Evolutionary conservation across 345 rosid genomes (phyloP).

Genomic region (Geranium brycei): DNA sequence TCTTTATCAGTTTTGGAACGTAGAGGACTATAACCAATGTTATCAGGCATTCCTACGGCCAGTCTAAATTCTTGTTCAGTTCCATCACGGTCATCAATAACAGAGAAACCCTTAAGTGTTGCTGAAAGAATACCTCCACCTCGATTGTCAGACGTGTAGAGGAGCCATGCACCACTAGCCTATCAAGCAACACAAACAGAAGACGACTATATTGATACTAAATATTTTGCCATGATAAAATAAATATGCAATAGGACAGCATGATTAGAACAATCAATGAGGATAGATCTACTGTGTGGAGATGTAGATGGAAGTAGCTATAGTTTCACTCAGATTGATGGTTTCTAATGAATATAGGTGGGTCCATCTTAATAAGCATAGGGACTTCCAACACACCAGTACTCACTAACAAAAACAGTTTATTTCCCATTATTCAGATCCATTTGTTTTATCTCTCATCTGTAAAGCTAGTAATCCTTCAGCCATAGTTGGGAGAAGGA

Average conservation of each 20-base stretch:
- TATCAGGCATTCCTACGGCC: constrained; percentile 71
- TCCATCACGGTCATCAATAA: constrained; percentile 88
- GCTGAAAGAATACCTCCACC: constrained; percentile 76
- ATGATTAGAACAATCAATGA: neutral
- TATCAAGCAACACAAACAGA: constrained; percentile 18
- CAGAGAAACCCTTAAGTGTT: constrained; percentile 68
- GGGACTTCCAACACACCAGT: no score
- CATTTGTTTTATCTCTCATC: no score
- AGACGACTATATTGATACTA: neutral
- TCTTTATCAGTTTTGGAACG: constrained; percentile 16
- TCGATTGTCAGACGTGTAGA: constrained; percentile 53
- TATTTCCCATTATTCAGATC: no score
- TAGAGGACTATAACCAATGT: constrained; percentile 26
- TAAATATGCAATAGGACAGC: neutral
- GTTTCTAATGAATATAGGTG: neutral
- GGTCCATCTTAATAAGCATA: neutral
- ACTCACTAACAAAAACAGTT: no score
- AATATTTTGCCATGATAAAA: neutral
- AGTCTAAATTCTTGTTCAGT: constrained; percentile 65
- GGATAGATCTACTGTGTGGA: neutral
- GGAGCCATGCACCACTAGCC: constrained; percentile 79
- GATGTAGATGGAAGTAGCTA: no score
- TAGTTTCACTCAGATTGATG: neutral
- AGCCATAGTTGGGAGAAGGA: no score
- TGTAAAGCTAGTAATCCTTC: no score